Evolutionary conservation across 176 grass and related monocot species (phyloP).

Genomic region (Puccinellia tenuiflora): DNA sequence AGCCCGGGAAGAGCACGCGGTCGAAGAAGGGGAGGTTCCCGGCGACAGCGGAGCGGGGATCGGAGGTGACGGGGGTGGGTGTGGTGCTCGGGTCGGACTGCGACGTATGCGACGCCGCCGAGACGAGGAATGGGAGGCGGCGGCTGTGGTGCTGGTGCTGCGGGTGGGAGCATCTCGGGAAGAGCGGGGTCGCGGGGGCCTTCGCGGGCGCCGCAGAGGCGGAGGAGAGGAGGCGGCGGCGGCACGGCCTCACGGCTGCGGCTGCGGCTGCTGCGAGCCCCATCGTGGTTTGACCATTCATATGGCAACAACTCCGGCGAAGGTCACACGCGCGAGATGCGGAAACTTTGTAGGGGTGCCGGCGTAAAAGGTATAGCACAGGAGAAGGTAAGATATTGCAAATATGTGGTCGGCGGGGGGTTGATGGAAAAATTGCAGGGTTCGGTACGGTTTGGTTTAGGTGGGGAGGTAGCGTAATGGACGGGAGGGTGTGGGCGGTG

Average conservation of each 20-base stretch:
- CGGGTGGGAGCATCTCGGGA: slow-evolving; percentile 36
- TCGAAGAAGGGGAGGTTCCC: slow-evolving; percentile 45
- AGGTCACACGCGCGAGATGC: neutral
- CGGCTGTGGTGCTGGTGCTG: slow-evolving; percentile 21
- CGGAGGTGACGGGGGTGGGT: slow-evolving; percentile 11
- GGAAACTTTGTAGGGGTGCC: neutral
- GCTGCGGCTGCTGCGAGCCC: slow-evolving; percentile 51
- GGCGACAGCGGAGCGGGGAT: slow-evolving; percentile 27
- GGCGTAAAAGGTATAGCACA: neutral
- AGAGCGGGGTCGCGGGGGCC: slow-evolving; percentile 27
- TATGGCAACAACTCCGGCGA: slow-evolving; percentile 37
- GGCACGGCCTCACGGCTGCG: slow-evolving; percentile 56
- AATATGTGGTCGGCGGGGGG: neutral
- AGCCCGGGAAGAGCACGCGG: slow-evolving; percentile 37
- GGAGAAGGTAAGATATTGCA: neutral
- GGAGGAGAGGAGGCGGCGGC: slow-evolving; percentile 43
- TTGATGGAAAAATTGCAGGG: neutral
- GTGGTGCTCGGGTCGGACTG: slow-evolving; percentile 19
- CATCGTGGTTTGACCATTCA: slow-evolving; percentile 60
- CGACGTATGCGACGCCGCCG: slow-evolving; percentile 26
- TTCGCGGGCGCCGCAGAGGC: slow-evolving; percentile 2
- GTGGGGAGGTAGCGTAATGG: neutral
- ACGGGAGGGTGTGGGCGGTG: too few relatives aligned
- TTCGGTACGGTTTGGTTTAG: neutral
- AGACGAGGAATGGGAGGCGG: slow-evolving; percentile 15